Base-by-base conservation (phyloP, 129 eudicot species). In the Solidago caesia region DNA sequence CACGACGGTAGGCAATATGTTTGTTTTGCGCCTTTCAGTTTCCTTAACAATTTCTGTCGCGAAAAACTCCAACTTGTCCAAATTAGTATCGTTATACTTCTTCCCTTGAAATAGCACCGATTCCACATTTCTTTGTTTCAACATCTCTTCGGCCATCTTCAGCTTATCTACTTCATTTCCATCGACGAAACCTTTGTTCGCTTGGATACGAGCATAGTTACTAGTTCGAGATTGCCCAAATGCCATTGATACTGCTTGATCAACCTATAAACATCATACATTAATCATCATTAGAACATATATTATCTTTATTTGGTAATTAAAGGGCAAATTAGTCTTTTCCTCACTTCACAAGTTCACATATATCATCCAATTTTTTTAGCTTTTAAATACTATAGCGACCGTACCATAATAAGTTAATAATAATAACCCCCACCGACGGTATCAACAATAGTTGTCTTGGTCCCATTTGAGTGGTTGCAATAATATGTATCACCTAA, bases 161-260 rank as follows among this genome's bases (percentile, higher is more conserved):
- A 82, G 68, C 65, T 60, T 57, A 8, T 74, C 57, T 0, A 51
- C 61, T 29, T 75, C 76, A 49, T 42, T 77, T 46, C 52, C 53
- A 15, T 67, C 21, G 21, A 21, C 21, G 21, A 21, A 56, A 47
- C 79, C 60, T 7, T 80, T 80, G 70, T 74, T 87, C 9, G 79
- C 96, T 68, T 89, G 92, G 41, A 89, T 87, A 45, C 96, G 87
- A 16, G 87, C 73, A 13, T 89, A 89, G 21, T 85, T 84, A 42
- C 72, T 81, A 1, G 69, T 33, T 16, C 87, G 79, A n/a, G 64
- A 76, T 46, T 76, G 81, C 29, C 89, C 92, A 81, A 89, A 89
- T 58, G 96, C 96, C 96, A 89, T 84, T 1, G 92, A 87, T 58
- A 89, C 91, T 1, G 96, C 92, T 78, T 89, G 92, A 84, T 89